Conservation (phyloP, 148 eudicot genomes). For the Drosera capensis region DNA sequence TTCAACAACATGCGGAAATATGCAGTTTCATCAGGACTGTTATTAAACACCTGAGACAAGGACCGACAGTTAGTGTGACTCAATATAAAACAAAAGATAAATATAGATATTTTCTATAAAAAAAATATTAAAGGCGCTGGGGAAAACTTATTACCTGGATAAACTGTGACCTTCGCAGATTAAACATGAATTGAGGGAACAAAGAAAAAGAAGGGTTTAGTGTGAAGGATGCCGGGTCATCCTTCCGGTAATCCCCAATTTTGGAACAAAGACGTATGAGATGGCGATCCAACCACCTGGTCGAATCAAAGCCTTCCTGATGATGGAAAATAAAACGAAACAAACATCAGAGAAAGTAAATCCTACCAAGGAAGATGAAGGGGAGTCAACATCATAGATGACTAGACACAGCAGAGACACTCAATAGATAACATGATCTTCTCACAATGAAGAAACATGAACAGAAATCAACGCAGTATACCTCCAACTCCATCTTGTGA, state of each 20-base stretch:
- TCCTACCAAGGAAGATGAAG: too few species aligned
- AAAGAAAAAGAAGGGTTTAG: constrained; percentile 76
- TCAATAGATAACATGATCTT: too few species aligned
- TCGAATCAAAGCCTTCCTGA: constrained; percentile 96
- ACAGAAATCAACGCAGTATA: constrained; percentile 9
- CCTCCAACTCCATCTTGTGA: constrained; percentile 95
- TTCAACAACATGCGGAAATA: constrained; percentile 83
- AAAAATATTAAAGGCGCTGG: too few species aligned
- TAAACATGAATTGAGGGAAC: constrained; percentile 94
- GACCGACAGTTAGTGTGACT: neutral
- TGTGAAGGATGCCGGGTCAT: constrained; percentile 84
- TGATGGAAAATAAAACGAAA: neutral
- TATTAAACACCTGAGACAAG: constrained; percentile 60
- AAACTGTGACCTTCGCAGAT: constrained; percentile 83
- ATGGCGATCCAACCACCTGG: constrained; percentile 89
- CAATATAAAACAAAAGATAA: too few species aligned
- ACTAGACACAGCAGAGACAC: too few species aligned
- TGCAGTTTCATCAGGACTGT: constrained; percentile 98
- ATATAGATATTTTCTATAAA: too few species aligned
- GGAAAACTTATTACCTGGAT: constrained; percentile 51
- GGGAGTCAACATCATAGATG: too few species aligned
- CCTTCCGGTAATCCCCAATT: constrained; percentile 90
- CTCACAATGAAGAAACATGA: too few species aligned
- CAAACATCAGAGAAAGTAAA: too few species aligned
- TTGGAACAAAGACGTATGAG: constrained; percentile 83